Conservation (phyloP, 345 rosid species). For the Lenwebbia sp. region DNA sequence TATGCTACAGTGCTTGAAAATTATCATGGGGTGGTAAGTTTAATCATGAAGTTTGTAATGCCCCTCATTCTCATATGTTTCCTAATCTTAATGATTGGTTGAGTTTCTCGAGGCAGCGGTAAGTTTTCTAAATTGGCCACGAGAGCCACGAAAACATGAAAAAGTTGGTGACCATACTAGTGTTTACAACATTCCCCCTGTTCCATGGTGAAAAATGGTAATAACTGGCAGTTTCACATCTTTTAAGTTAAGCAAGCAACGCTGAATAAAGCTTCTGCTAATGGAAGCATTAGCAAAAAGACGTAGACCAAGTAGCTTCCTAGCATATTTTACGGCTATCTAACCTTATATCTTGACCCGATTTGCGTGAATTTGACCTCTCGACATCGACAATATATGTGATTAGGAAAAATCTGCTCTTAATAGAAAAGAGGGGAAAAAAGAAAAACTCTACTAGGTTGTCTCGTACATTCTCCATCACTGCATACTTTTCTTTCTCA, state of each 20-base stretch:
- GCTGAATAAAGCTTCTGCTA: background rate
- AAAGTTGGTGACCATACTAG: background rate
- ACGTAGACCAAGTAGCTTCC: background rate
- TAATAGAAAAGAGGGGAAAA: background rate
- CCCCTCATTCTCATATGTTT: background rate
- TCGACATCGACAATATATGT: background rate
- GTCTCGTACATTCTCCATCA: background rate
- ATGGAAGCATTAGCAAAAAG: background rate
- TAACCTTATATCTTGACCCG: background rate
- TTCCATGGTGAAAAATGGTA: background rate
- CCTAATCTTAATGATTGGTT: background rate
- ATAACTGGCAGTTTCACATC: background rate
- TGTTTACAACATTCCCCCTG: background rate
- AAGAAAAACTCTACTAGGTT: background rate
- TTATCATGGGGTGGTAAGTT: background rate
- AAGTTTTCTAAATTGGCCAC: background rate
- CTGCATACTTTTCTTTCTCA: background rate
- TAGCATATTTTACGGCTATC: background rate
- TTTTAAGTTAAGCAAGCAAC: background rate
- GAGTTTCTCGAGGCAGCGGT: background rate
- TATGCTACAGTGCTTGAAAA: background rate
- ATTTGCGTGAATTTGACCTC: background rate
- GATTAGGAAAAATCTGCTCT: background rate
- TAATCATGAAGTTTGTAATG: background rate
- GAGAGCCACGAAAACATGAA: background rate